These are phyloP conservation scores for Schoenoplectus triqueter DNA, from an alignment of 202 grass and related monocot genomes.

Conservation along the genomic window DNA sequence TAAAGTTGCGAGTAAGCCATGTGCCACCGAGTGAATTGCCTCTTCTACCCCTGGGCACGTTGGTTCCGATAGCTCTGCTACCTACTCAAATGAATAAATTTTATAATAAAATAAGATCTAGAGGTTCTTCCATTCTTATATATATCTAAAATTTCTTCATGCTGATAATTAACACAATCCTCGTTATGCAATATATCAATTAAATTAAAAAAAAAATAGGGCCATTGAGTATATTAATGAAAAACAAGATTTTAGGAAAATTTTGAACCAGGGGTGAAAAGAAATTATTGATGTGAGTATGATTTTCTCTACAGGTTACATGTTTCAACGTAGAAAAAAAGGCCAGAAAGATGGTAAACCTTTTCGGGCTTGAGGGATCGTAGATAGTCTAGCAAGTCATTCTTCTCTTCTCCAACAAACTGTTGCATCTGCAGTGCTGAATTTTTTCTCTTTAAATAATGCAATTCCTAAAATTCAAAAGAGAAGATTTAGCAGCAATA, in stretches of 20 bases:
- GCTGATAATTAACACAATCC: background rate
- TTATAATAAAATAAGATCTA: background rate
- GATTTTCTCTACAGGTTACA: background rate
- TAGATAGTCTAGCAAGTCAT: slow-evolving; percentile 95
- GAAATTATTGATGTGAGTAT: background rate
- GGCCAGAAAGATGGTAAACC: slow-evolving; percentile 41
- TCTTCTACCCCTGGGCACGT: slow-evolving; percentile 72
- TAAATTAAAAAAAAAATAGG: background rate
- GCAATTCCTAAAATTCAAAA: slow-evolving; percentile 63
- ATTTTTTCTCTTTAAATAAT: slow-evolving; percentile 82
- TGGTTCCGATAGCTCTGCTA: slow-evolving; percentile 91
- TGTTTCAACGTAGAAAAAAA: background rate
- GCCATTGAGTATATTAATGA: background rate
- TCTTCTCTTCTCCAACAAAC: slow-evolving; percentile 94
- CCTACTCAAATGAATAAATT: slow-evolving; percentile 54
- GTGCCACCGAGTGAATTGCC: slow-evolving; percentile 83
- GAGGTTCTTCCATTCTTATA: slow-evolving; percentile 1
- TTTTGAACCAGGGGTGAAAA: background rate
- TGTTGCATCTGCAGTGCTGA: slow-evolving; percentile 92
- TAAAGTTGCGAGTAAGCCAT: slow-evolving; percentile 85
- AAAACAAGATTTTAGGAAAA: no score
- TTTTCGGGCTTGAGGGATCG: slow-evolving; percentile 93
- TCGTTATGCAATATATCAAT: background rate
- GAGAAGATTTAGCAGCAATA: background rate
- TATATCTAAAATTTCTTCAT: background rate